These are phyloP conservation scores for Apiospora marii DNA, from an alignment of 2,329 filamentous ascomycete genomes.

Conservation along the genomic window DNA sequence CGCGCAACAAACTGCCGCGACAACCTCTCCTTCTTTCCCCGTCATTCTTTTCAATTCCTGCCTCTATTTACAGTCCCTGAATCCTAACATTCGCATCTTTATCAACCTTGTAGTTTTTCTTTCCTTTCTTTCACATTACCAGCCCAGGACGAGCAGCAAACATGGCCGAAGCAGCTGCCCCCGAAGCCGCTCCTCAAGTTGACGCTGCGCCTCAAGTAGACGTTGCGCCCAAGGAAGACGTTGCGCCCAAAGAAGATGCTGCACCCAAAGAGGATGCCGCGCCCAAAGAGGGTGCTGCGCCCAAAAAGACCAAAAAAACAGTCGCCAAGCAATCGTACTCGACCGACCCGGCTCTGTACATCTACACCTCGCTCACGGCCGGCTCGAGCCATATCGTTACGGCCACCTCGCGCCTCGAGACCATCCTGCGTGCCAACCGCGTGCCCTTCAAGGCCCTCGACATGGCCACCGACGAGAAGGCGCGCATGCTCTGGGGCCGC, in stretches of 20 bases:
- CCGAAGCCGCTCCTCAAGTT: slow-evolving; percentile 28
- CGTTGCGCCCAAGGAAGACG: not conserved
- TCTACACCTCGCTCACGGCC: slow-evolving; percentile 95
- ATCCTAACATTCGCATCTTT: not conserved
- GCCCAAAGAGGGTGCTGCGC: slow-evolving; percentile 24
- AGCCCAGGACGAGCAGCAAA: not conserved
- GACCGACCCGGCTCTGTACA: slow-evolving; percentile 79
- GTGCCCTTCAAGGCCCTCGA: slow-evolving; percentile 94
- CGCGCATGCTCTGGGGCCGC: slow-evolving; percentile 87
- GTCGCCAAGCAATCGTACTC: slow-evolving; percentile 49
- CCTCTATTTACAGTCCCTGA: not conserved
- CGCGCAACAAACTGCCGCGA: not conserved
- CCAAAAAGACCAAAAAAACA: not conserved
- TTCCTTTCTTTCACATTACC: not conserved
- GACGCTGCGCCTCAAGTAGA: slow-evolving; percentile 7
- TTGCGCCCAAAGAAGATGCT: slow-evolving; percentile 26
- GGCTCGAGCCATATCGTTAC: slow-evolving; percentile 97
- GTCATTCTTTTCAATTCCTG: not conserved
- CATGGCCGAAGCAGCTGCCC: slow-evolving; percentile 28
- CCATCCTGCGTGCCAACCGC: slow-evolving; percentile 92
- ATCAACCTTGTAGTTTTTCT: not conserved
- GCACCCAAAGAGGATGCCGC: slow-evolving; percentile 26
- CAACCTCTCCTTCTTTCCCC: not conserved
- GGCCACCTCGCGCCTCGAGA: slow-evolving; percentile 93
- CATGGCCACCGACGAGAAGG: slow-evolving; percentile 87